Base-by-base conservation (phyloP, 306 rosid genomes). In the Medicago ruthenica region DNA sequence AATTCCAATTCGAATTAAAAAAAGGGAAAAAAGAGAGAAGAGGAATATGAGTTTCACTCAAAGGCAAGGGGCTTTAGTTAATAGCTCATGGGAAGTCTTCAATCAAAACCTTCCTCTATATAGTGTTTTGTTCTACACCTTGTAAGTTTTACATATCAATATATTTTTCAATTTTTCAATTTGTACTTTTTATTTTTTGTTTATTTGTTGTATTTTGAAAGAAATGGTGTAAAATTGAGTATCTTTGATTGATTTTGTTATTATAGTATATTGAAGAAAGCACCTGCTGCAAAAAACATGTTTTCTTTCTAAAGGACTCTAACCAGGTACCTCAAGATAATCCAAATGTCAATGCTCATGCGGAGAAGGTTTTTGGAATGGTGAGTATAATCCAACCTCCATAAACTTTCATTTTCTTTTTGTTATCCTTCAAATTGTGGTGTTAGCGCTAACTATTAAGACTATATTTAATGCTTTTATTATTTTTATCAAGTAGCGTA, bases 181-280 rank as follows among this genome's bases (percentile, higher is more conserved):
- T 9, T 17, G 9, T 10, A 11, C 4, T 27, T 48, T 10, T 12
- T n/a, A n/a, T n/a, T n/a, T n/a, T n/a, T n/a, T n/a, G n/a, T 4
- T 34, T 34, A 6, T 34, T 34, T 34, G 31, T 48, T 44, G 7
- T 24, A 6, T 15, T 9, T 16, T 59, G 27, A 20, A 55, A 39
- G 15, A 13, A 36, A 5, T 13, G 10, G 6, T 20, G 39, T 39
- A 44, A 72, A 27, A 6, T 1, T 71, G 21, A 7, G 13, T 37
- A 34, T 3, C 0, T 42, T 41, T 44, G 17, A 22, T 67, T 55
- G 44, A 9, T 48, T 59, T 14, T 6, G 50, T 60, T 70, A 6
- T 14, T 58, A 16, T 34, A 83, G 86, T 24, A 74, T 83, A 51
- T 1, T 83, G 74, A 83, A 83, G 71, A 78, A 68, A 74, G 80